phyloP scores from a whole-genome alignment of 495 filamentous ascomycete genomes.

The Penicillium angulare region DNA sequence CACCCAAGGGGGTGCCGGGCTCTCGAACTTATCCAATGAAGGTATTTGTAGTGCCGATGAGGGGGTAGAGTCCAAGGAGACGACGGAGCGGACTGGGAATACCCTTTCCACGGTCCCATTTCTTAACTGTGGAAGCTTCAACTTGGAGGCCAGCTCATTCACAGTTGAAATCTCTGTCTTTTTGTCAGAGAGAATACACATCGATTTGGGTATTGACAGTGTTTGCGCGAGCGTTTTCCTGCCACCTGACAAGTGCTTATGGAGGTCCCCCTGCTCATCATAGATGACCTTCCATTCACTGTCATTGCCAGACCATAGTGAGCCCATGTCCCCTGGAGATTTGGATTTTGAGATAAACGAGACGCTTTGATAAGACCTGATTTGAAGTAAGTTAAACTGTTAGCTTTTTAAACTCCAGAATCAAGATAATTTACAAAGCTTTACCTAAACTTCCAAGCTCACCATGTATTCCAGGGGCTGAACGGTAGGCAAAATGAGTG shows the following conservation, averaged over 20 bases:
- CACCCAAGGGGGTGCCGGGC: slow-evolving; percentile 16
- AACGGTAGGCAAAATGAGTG: too few species aligned
- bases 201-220: slow-evolving; percentile 16
- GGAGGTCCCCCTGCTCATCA: slow-evolving; percentile 2
- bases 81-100: slow-evolving; percentile 25
- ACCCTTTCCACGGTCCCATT: slow-evolving; percentile 20
- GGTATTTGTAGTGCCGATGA: slow-evolving; percentile 27
- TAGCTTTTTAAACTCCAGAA: too few species aligned
- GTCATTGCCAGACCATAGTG: slow-evolving; percentile 1
- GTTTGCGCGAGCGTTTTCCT: slow-evolving; percentile 4
- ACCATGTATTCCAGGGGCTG: background rate
- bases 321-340: slow-evolving; percentile 7
- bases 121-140: slow-evolving; percentile 22
- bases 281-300: slow-evolving; percentile 20
- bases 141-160: slow-evolving; percentile 15
- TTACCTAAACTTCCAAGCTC: background rate
- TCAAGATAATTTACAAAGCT: too few species aligned
- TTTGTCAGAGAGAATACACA: slow-evolving; percentile 24
- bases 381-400: too few species aligned
- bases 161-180: slow-evolving; percentile 21
- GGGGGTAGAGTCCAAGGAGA: slow-evolving; percentile 23
- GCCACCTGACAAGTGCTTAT: background rate
- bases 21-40: slow-evolving; percentile 22
- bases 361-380: background rate
- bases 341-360: background rate